These are phyloP conservation scores for Peltaster fructicola DNA, from an alignment of 2,329 filamentous ascomycete genomes.

Conservation along the genomic window DNA sequence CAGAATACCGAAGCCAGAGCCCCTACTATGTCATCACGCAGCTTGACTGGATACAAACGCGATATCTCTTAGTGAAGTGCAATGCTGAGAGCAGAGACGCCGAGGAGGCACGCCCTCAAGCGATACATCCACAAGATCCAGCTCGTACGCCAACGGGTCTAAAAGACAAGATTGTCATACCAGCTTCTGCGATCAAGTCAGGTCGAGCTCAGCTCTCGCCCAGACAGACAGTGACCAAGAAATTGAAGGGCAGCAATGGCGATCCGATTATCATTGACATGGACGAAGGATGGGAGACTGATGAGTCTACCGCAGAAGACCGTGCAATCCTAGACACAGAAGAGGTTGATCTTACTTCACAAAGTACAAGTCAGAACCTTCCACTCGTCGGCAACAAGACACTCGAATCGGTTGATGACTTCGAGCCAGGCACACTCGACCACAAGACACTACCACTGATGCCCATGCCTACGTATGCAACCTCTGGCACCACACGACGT, in stretches of 20 bases:
- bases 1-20: slow-evolving; percentile 34
- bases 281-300: slow-evolving; percentile 2
- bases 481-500: slow-evolving; percentile 38
- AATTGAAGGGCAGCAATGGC: slow-evolving; percentile 12
- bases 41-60: slow-evolving; percentile 75
- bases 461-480: slow-evolving; percentile 48
- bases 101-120: slow-evolving; percentile 9
- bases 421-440: slow-evolving; percentile 50
- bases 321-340: slow-evolving; percentile 31
- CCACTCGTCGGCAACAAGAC: slow-evolving; percentile 20
- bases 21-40: slow-evolving; percentile 58
- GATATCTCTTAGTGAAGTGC: slow-evolving; percentile 55
- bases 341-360: slow-evolving; percentile 26
- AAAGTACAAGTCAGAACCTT: slow-evolving; percentile 7
- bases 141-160: slow-evolving; percentile 23
- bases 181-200: slow-evolving; percentile 33
- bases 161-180: slow-evolving; percentile 28
- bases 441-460: slow-evolving; percentile 45
- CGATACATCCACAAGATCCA: slow-evolving; percentile 24
- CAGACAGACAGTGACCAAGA: slow-evolving; percentile 8
- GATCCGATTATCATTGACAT: slow-evolving; percentile 24
- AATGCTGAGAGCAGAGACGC: slow-evolving; percentile 6
- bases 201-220: slow-evolving; percentile 18
- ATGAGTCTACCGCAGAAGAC: slow-evolving; percentile 20
- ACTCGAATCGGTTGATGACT: too few relatives aligned